These are phyloP conservation scores for Carallia brachiata DNA, from an alignment of 345 rosid genomes.

Conservation along the genomic window DNA sequence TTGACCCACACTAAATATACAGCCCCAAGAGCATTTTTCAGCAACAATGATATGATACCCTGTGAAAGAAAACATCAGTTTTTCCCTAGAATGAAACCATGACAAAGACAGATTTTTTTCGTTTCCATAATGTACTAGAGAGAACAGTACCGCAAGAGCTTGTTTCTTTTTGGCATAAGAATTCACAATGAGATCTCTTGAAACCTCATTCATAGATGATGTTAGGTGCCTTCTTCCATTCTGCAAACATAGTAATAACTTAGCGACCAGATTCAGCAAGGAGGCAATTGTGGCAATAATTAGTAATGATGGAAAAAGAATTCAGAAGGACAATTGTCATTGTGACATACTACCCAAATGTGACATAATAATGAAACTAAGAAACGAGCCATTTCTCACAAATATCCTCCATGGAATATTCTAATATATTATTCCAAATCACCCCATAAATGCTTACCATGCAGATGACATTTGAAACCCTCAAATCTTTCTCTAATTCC, in stretches of 20 bases:
- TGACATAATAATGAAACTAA: not conserved
- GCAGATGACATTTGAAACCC: slow-evolving; percentile 93
- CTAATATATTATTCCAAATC: not conserved
- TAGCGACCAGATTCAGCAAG: slow-evolving; percentile 21
- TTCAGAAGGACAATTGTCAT: not conserved
- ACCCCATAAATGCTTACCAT: slow-evolving; percentile 51
- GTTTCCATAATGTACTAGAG: slow-evolving; percentile 9
- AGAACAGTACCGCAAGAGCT: slow-evolving; percentile 70
- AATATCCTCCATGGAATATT: not conserved
- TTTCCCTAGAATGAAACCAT: not conserved
- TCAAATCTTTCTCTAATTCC: slow-evolving; percentile 94
- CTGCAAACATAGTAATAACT: slow-evolving; percentile 41
- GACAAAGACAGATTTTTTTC: not conserved
- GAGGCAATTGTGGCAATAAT: not conserved
- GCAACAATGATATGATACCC: not conserved
- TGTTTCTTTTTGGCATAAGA: slow-evolving; percentile 86
- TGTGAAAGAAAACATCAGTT: not conserved
- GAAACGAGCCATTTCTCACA: not conserved
- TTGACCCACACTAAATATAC: not conserved
- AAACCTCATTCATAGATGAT: slow-evolving; percentile 91
- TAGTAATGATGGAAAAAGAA: not conserved
- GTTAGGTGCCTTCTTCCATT: slow-evolving; percentile 93
- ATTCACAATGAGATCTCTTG: slow-evolving; percentile 98
- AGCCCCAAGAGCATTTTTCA: not conserved
- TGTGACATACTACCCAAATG: not conserved